phyloP scores from a whole-genome alignment of 2,329 filamentous ascomycete species.

The Chlorencoelia australis region DNA sequence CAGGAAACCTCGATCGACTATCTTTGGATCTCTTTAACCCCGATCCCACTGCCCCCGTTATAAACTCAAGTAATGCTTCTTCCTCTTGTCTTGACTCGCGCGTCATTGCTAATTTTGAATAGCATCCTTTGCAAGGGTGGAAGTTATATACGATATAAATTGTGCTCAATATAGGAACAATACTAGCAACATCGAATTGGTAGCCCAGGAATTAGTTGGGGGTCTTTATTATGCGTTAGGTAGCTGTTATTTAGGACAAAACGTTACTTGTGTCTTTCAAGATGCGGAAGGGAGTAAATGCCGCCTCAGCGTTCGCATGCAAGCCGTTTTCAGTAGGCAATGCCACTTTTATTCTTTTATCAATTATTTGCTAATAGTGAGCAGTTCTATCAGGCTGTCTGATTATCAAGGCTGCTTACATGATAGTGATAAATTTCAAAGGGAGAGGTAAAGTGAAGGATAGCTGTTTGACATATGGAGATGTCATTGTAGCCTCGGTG shows the following conservation, averaged over 20 bases:
- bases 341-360: background rate
- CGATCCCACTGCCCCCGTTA: too few relatives aligned
- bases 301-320: slow-evolving; percentile 15
- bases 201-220: too few relatives aligned
- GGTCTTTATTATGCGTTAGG: slow-evolving; percentile 1
- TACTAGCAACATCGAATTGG: too few relatives aligned
- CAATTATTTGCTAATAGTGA: background rate
- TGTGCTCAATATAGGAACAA: slow-evolving; percentile 9
- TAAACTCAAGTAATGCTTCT: too few relatives aligned
- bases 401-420: slow-evolving; percentile 15
- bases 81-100: background rate
- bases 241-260: background rate
- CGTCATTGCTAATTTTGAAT: background rate
- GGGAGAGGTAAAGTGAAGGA: slow-evolving; percentile 10
- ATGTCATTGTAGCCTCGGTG: slow-evolving; percentile 18
- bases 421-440: slow-evolving; percentile 14
- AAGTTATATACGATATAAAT: slow-evolving; percentile 6
- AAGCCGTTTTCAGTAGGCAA: slow-evolving; percentile 12
- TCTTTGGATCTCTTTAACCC: too few relatives aligned
- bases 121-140: slow-evolving; percentile 10
- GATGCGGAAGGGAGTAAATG: slow-evolving; percentile 8
- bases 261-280: slow-evolving; percentile 3
- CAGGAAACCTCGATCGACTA: slow-evolving; percentile 1
- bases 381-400: slow-evolving; percentile 12
- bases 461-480: slow-evolving; percentile 15